These are phyloP conservation scores for Moesziomyces sp. DNA, from an alignment of 1,284 basidiomycete species.

Conservation along the genomic window DNA sequence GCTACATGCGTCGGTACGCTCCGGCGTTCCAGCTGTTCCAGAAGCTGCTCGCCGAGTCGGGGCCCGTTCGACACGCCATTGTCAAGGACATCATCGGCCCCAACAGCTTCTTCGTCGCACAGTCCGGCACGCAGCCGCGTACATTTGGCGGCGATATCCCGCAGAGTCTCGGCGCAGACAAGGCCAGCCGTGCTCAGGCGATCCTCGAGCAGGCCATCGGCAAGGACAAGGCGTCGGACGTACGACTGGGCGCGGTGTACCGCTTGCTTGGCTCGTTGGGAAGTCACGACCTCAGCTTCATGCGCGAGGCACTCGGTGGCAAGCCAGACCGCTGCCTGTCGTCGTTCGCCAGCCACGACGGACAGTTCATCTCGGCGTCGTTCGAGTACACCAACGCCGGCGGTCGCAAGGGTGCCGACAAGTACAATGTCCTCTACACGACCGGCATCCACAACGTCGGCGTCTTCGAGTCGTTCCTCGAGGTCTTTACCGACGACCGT, in stretches of 20 bases:
- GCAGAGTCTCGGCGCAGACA: slow-evolving; percentile 15
- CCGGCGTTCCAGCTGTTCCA: slow-evolving; percentile 67
- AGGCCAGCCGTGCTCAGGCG: slow-evolving; percentile 16
- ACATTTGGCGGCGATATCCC: slow-evolving; percentile 63
- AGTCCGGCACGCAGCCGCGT: slow-evolving; percentile 66
- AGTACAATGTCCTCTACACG: slow-evolving; percentile 48
- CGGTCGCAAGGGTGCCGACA: slow-evolving; percentile 19
- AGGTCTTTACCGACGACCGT: slow-evolving; percentile 69
- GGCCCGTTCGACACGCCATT: slow-evolving; percentile 67
- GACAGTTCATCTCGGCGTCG: slow-evolving; percentile 49
- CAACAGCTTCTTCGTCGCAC: slow-evolving; percentile 68
- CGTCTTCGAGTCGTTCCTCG: slow-evolving; percentile 70
- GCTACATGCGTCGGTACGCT: slow-evolving; percentile 70
- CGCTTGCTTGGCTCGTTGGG: slow-evolving; percentile 67
- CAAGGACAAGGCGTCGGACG: slow-evolving; percentile 28
- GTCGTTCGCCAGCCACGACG: slow-evolving; percentile 43
- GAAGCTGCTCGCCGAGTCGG: slow-evolving; percentile 60
- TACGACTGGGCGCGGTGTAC: slow-evolving; percentile 61
- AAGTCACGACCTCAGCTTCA: slow-evolving; percentile 69
- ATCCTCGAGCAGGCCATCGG: slow-evolving; percentile 55
- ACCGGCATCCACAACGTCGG: slow-evolving; percentile 65
- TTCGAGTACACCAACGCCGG: slow-evolving; percentile 37
- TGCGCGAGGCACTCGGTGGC: slow-evolving; percentile 67
- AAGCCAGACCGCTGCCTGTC: slow-evolving; percentile 35
- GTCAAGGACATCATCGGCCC: slow-evolving; percentile 70